phyloP scores from a whole-genome alignment of 768 basidiomycete genomes.

The Tephrocybe sp. region DNA sequence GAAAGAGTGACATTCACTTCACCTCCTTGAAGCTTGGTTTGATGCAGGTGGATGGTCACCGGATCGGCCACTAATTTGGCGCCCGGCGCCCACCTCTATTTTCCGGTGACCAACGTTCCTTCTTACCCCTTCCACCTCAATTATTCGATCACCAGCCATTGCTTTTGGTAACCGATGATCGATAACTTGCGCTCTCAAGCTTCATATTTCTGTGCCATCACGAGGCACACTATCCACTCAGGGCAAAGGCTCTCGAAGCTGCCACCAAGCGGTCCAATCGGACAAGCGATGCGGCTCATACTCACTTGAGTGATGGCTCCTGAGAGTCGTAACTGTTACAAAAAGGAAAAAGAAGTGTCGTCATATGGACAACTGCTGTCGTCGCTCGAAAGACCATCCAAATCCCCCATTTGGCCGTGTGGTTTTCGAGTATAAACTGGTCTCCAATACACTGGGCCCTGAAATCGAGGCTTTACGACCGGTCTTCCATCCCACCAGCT shows the following conservation, averaged over 20 bases:
- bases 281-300: slow-evolving; percentile 12
- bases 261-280: slow-evolving; percentile 17
- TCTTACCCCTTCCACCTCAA: slow-evolving; percentile 9
- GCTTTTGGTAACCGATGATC: slow-evolving; percentile 13
- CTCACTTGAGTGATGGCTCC: slow-evolving; percentile 15
- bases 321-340: slow-evolving; percentile 7
- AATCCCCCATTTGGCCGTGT: slow-evolving; percentile 16
- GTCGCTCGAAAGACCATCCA: slow-evolving; percentile 5
- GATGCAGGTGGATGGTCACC: slow-evolving; percentile 20
- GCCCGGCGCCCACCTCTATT: slow-evolving; percentile 18
- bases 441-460: slow-evolving; percentile 2
- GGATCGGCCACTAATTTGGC: slow-evolving; percentile 23
- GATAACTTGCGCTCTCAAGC: slow-evolving; percentile 4
- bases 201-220: slow-evolving; percentile 11
- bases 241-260: slow-evolving; percentile 11
- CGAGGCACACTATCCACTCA: slow-evolving; percentile 9
- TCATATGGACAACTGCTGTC: slow-evolving; percentile 8
- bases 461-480: slow-evolving; percentile 2
- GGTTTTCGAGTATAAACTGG: slow-evolving; percentile 14
- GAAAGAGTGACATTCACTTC: too few species aligned
- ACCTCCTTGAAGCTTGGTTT: too few species aligned
- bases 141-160: slow-evolving; percentile 4
- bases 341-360: slow-evolving; percentile 16
- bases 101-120: slow-evolving; percentile 10
- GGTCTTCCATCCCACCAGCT: slow-evolving; percentile 7